Percentiles rank a stretch among this genome's conserved stretches.
Conservation (phyloP, 176 grass and related monocot genomes). For the Eragrostis curvula region DNA sequence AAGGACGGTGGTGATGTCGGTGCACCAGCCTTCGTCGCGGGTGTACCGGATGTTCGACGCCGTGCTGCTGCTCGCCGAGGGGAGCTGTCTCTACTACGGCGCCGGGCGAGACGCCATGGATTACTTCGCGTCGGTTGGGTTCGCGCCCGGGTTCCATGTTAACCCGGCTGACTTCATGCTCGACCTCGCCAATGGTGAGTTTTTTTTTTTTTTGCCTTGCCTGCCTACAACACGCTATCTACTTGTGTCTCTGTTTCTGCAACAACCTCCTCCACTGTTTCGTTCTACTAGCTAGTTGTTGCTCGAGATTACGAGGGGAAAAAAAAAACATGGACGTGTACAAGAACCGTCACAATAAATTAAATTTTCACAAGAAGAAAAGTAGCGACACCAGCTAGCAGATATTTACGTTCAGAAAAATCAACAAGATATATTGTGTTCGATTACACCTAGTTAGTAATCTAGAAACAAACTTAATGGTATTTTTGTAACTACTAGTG, state of each 20-base stretch:
- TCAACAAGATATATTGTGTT: no score
- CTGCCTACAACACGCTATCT: no score
- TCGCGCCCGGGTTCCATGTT: slow-evolving; percentile 72
- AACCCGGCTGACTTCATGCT: slow-evolving; percentile 99
- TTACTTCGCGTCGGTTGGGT: slow-evolving; percentile 67
- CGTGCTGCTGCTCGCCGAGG: slow-evolving; percentile 83
- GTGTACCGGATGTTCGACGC: slow-evolving; percentile 91
- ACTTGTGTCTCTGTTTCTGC: no score
- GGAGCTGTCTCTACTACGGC: slow-evolving; percentile 73
- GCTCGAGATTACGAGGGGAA: no score
- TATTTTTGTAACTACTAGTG: no score
- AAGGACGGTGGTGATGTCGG: slow-evolving; percentile 67
- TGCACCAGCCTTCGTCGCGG: slow-evolving; percentile 87
- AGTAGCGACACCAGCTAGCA: not conserved
- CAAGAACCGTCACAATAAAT: no score
- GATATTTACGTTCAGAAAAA: not conserved
- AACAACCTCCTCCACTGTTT: not conserved
- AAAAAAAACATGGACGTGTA: no score
- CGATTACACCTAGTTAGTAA: no score
- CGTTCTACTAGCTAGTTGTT: no score
- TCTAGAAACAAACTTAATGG: no score
- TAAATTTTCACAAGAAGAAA: no score
- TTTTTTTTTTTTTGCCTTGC: no score
- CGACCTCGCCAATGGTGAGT: slow-evolving; percentile 89
- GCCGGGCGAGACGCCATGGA: slow-evolving; percentile 75